Conservation (phyloP, 805 yeast species). For the Yamadazyma olivae region DNA sequence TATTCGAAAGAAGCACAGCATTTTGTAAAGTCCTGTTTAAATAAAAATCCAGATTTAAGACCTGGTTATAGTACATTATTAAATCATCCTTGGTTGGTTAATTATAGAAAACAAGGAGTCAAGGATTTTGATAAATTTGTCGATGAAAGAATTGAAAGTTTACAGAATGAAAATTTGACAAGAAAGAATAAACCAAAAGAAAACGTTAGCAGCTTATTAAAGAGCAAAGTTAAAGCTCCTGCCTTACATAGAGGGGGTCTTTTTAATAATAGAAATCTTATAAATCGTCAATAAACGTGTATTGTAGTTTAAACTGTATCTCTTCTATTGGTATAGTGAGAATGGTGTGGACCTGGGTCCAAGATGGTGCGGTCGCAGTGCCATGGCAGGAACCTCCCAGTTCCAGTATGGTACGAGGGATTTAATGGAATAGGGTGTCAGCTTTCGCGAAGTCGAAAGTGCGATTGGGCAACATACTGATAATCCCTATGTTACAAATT, state of each 20-base stretch:
- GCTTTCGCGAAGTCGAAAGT: too few relatives aligned
- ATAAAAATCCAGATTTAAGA: conserved; percentile 75
- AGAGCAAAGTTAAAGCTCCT: conserved; percentile 39
- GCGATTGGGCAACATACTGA: too few relatives aligned
- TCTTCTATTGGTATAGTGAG: too few relatives aligned
- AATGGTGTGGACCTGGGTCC: too few relatives aligned
- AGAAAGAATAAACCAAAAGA: conserved; percentile 23
- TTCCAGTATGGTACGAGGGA: too few relatives aligned
- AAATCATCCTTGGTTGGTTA: conserved; percentile 79
- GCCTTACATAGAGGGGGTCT: conserved; percentile 44
- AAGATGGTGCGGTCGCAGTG: too few relatives aligned
- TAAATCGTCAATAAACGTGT: too few relatives aligned
- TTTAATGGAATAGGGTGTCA: too few relatives aligned
- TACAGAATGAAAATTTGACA: conserved; percentile 11
- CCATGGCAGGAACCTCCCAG: too few relatives aligned
- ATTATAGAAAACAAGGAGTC: conserved; percentile 28
- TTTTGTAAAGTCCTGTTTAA: conserved; percentile 74
- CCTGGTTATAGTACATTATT: conserved; percentile 77
- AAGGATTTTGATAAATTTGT: conserved; percentile 18
- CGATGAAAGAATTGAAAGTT: conserved; percentile 15
- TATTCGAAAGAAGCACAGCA: conserved; percentile 77
- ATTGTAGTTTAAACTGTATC: too few relatives aligned
- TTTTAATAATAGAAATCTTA: conserved; percentile 10
- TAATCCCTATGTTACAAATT: conserved; percentile 76
- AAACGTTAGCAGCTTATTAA: conserved; percentile 37